Evolutionary conservation across 495 filamentous ascomycete genomes (phyloP).

Genomic region (Xylaria acuta): DNA sequence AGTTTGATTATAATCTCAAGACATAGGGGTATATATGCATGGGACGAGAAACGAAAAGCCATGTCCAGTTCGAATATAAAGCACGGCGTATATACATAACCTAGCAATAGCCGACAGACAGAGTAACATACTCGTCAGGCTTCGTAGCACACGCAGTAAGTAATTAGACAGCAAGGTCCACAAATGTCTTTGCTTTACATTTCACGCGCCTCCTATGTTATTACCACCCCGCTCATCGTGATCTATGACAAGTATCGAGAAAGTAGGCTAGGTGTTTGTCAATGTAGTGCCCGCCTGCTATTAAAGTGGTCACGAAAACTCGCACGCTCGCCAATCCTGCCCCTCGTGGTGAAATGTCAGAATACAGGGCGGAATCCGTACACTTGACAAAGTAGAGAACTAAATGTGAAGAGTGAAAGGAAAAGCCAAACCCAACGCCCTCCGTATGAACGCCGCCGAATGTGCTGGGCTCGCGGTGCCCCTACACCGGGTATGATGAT

Average conservation of each 20-base stretch:
- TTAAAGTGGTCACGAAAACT: not conserved
- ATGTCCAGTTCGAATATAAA: not conserved
- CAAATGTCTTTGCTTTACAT: not conserved
- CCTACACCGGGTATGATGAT: constrained; percentile 32
- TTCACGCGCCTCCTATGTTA: not conserved
- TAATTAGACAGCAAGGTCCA: not conserved
- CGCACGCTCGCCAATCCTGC: constrained; percentile 12
- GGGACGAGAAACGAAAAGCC: not conserved
- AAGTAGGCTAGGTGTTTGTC: not conserved
- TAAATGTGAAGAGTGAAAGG: not conserved
- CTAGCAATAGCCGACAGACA: no score
- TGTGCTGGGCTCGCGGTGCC: constrained; percentile 34
- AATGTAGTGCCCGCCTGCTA: not conserved
- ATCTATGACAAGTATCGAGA: not conserved
- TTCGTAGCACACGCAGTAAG: not conserved
- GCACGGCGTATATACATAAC: constrained; percentile 8
- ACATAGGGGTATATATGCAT: not conserved
- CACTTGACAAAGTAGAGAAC: not conserved
- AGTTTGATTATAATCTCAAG: not conserved
- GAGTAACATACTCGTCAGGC: no score
- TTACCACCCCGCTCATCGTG: not conserved
- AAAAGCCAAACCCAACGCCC: constrained; percentile 33
- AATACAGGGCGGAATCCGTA: constrained; percentile 7
- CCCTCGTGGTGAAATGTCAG: constrained; percentile 3
- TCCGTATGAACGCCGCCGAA: constrained; percentile 38